Percentiles rank a stretch among this genome's conserved stretches.
Conservation (phyloP, 768 basidiomycete species). For the Leccinum truebloodii region DNA sequence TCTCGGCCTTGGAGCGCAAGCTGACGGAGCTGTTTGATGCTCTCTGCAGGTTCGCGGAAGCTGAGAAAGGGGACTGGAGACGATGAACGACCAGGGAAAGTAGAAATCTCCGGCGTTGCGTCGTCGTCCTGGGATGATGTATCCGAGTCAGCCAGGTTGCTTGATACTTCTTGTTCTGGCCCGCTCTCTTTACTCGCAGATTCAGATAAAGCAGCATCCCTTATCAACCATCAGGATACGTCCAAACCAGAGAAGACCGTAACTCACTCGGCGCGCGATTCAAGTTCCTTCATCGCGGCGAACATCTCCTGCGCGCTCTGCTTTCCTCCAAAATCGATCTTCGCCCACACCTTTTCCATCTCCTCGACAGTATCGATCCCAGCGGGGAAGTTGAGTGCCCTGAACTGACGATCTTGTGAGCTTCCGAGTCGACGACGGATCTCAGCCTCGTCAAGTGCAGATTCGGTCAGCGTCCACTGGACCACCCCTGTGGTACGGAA, state of each 20-base stretch:
- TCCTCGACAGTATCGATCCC: slow-evolving; percentile 37
- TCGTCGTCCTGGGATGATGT: background rate
- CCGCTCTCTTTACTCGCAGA: background rate
- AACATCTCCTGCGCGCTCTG: slow-evolving; percentile 4
- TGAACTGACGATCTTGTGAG: slow-evolving; percentile 45
- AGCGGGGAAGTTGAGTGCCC: slow-evolving; percentile 49
- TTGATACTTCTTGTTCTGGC: background rate
- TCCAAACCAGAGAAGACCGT: no score
- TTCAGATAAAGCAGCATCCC: background rate
- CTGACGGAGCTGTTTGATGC: slow-evolving; percentile 43
- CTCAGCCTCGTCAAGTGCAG: slow-evolving; percentile 32
- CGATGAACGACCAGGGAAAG: background rate
- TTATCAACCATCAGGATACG: background rate
- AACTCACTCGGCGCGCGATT: slow-evolving; percentile 9
- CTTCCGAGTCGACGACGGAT: slow-evolving; percentile 39
- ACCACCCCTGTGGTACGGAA: slow-evolving; percentile 51
- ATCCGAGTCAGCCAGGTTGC: background rate
- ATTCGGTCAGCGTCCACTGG: slow-evolving; percentile 54
- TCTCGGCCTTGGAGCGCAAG: slow-evolving; percentile 48
- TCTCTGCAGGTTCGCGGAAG: slow-evolving; percentile 38
- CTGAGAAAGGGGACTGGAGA: slow-evolving; percentile 17
- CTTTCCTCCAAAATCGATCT: slow-evolving; percentile 30
- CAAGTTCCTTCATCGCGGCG: slow-evolving; percentile 2
- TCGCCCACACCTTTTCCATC: slow-evolving; percentile 35
- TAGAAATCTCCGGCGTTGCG: background rate